phyloP scores from a whole-genome alignment of 192 early-diverging fungal species.

The Entomortierella lignicola region DNA sequence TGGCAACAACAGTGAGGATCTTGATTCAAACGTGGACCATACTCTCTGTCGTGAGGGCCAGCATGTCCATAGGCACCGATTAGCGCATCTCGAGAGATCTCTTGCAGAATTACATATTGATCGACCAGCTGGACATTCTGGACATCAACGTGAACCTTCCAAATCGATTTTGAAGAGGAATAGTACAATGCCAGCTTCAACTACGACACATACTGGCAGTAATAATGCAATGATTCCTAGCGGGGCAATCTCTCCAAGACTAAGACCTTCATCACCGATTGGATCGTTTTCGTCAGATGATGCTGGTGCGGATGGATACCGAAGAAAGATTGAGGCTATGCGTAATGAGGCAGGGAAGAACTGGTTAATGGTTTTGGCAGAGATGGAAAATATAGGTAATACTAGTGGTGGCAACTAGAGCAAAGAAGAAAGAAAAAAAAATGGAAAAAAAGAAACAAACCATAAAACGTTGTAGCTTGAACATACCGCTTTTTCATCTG shows the following conservation, averaged over 20 bases:
- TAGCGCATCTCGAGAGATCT: slow-evolving; percentile 38
- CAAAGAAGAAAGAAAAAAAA: no score
- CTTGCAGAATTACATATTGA: slow-evolving; percentile 20
- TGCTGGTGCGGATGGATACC: slow-evolving; percentile 53
- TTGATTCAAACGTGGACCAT: slow-evolving; percentile 17
- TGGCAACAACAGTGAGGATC: background rate
- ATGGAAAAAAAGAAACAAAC: no score
- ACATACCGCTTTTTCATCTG: no score
- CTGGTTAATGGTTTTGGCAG: slow-evolving; percentile 66
- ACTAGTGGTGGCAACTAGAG: no score
- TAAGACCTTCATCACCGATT: slow-evolving; percentile 30
- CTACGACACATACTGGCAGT: background rate
- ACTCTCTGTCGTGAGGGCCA: slow-evolving; percentile 24
- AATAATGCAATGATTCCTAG: background rate
- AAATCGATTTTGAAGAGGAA: slow-evolving; percentile 16
- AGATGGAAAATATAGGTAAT: slow-evolving; percentile 64
- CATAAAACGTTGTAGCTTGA: no score
- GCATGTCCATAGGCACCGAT: slow-evolving; percentile 42
- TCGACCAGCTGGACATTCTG: background rate
- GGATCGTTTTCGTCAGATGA: slow-evolving; percentile 39
- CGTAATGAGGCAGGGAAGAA: slow-evolving; percentile 64
- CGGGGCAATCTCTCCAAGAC: slow-evolving; percentile 25
- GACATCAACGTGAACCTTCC: slow-evolving; percentile 26
- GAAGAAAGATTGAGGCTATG: slow-evolving; percentile 63
- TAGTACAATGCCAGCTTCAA: slow-evolving; percentile 3